These are phyloP conservation scores for Candida sithepensis DNA, from an alignment of 805 yeast species.

Conservation along the genomic window DNA sequence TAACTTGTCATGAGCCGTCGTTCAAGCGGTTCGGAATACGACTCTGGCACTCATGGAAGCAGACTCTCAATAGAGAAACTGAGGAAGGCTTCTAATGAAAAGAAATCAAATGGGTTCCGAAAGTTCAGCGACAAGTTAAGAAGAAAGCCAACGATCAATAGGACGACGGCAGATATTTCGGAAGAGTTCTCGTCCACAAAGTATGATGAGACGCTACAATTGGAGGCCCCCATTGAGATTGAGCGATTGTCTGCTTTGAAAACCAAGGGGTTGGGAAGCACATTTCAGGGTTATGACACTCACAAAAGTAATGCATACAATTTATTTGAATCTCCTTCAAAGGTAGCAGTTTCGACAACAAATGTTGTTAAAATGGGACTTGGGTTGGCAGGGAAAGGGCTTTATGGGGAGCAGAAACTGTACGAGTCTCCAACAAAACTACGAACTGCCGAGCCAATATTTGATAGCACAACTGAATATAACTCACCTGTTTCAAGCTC, in stretches of 20 bases:
- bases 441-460: not conserved
- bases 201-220: constrained; percentile 2
- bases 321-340: constrained; percentile 9
- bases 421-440: constrained; percentile 4
- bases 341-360: constrained; percentile 13
- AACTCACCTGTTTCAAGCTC: not conserved
- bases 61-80: not conserved
- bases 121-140: constrained; percentile 13
- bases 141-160: constrained; percentile 5
- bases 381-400: constrained; percentile 29
- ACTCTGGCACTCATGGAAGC: not conserved
- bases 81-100: constrained; percentile 1
- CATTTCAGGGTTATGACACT: not conserved
- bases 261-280: not conserved
- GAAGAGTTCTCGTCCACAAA: constrained; percentile 2
- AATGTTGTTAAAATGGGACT: constrained; percentile 29
- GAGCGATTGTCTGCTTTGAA: constrained; percentile 7
- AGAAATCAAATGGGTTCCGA: constrained; percentile 8
- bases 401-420: constrained; percentile 5
- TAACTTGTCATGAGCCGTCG: constrained; percentile 1
- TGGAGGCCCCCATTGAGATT: constrained; percentile 6
- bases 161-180: not conserved
- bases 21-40: not conserved
- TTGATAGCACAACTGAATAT: not conserved
- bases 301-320: not conserved